These are phyloP conservation scores for Tricholoma sp. DNA, from an alignment of 768 basidiomycete genomes.

Conservation along the genomic window DNA sequence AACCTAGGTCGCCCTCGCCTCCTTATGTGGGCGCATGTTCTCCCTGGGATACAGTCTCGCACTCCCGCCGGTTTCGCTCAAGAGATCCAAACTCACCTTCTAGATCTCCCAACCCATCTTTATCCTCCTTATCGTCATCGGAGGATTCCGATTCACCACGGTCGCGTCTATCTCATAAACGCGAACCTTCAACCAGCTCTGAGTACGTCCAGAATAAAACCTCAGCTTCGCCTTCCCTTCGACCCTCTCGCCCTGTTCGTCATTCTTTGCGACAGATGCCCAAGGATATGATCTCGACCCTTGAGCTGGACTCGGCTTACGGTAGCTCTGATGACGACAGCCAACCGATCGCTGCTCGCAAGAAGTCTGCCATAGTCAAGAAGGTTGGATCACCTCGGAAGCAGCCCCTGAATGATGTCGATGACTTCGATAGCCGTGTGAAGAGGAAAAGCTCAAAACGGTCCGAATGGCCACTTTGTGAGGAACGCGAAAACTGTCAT, in stretches of 20 bases:
- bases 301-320: conserved; percentile 7
- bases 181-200: background rate
- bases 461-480: conserved; percentile 5
- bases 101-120: background rate
- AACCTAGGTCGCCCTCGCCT: background rate
- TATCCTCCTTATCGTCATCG: background rate
- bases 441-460: background rate
- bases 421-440: background rate
- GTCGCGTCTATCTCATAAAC: background rate
- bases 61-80: background rate
- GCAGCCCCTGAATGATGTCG: background rate
- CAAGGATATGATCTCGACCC: conserved; percentile 11
- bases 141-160: background rate
- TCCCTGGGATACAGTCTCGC: background rate
- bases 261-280: conserved; percentile 3
- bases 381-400: background rate
- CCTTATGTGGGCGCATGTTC: background rate
- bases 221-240: background rate
- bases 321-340: conserved; percentile 4
- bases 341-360: background rate
- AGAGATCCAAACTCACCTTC: background rate
- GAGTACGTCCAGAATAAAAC: background rate
- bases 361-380: background rate
- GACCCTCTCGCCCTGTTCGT: background rate
- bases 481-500: conserved; percentile 16